A percentile compares a stretch with the other conserved stretches of the same genome.
phyloP scores from a whole-genome alignment of 345 rosid genomes.

The Rhodamnia argentea region DNA sequence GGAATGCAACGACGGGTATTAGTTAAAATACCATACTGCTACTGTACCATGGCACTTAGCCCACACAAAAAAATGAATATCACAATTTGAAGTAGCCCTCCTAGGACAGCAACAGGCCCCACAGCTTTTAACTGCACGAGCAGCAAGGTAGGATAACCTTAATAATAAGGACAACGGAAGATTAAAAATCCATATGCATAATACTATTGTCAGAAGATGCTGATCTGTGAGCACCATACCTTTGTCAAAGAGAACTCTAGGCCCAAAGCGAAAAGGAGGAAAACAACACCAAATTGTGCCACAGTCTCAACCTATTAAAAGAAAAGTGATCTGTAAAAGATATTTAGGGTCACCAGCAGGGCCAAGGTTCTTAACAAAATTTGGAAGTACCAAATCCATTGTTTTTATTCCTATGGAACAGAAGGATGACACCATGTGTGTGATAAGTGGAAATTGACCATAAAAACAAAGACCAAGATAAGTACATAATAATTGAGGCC shows the following conservation, averaged over 20 bases:
- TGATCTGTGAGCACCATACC: conserved; percentile 21
- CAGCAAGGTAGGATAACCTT: conserved; percentile 10
- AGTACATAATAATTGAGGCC: not conserved
- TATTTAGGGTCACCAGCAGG: not conserved
- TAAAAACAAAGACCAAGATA: not conserved
- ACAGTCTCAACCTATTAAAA: conserved; percentile 75
- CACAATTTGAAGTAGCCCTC: conserved; percentile 84
- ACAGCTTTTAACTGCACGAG: conserved; percentile 83
- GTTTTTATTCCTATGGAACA: not conserved
- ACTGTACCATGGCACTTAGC: conserved; percentile 59
- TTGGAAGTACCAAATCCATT: not conserved
- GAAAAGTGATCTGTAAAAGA: not conserved
- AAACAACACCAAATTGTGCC: conserved; percentile 97
- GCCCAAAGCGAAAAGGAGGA: conserved; percentile 98
- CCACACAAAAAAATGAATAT: conserved; percentile 76
- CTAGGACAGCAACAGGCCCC: conserved; percentile 91
- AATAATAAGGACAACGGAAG: not conserved
- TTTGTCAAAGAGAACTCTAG: conserved; percentile 95
- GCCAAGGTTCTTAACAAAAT: not conserved
- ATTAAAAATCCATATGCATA: not conserved
- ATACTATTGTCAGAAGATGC: not conserved
- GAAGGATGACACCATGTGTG: not conserved
- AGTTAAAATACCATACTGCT: not conserved
- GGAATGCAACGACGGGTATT: not conserved
- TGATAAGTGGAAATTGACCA: not conserved